phyloP scores from a whole-genome alignment of 805 yeast species.

The Yamadazyma sp. region DNA sequence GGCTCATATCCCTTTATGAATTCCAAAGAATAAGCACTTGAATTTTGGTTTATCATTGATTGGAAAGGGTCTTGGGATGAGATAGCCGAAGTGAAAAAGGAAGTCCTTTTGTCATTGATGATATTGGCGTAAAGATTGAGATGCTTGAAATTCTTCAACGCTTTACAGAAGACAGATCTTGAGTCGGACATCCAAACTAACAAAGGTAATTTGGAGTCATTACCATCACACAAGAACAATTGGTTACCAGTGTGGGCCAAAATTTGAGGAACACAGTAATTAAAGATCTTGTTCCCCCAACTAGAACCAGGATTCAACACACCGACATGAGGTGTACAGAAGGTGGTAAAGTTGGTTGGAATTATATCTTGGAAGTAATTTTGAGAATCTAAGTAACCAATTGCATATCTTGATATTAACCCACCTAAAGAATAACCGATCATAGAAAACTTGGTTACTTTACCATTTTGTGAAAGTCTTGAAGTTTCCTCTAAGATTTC shows the following conservation, averaged over 20 bases:
- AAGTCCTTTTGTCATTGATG: conserved; percentile 74
- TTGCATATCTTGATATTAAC: conserved; percentile 36
- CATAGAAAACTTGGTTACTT: conserved; percentile 34
- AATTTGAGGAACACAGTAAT: conserved; percentile 58
- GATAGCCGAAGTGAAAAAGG: conserved; percentile 81
- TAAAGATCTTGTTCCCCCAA: conserved; percentile 43
- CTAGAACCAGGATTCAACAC: conserved; percentile 51
- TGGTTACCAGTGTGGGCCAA: conserved; percentile 74
- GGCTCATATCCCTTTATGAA: conserved; percentile 56
- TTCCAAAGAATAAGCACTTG: conserved; percentile 36
- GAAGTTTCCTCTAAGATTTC: conserved; percentile 47
- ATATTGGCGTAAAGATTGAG: conserved; percentile 69
- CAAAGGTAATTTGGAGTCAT: conserved; percentile 42
- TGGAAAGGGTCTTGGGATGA: conserved; percentile 59
- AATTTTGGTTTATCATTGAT: conserved; percentile 41
- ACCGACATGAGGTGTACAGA: conserved; percentile 63
- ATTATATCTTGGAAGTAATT: conserved; percentile 50
- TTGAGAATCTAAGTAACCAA: conserved; percentile 50
- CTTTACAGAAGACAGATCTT: conserved; percentile 56
- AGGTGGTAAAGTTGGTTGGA: conserved; percentile 56
- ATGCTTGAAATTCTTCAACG: conserved; percentile 50
- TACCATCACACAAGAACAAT: conserved; percentile 47
- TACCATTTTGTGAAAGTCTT: conserved; percentile 10
- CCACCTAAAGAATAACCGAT: conserved; percentile 45
- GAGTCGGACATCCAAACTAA: conserved; percentile 64